Base-by-base conservation (phyloP, 2,329 filamentous ascomycete species). In the Aspergillus ruber region DNA sequence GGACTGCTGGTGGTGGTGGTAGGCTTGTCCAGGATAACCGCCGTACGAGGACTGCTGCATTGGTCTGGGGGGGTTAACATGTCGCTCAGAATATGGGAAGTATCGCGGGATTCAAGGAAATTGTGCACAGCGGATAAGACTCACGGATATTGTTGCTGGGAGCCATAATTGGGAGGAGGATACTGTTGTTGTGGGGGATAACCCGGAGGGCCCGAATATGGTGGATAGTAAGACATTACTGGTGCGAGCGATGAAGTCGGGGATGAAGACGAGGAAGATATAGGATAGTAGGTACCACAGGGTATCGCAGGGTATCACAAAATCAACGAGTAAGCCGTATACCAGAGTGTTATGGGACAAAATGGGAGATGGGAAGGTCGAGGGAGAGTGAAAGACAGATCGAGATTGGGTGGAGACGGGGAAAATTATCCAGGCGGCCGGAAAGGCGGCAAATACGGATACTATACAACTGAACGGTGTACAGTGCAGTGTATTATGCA, bases 211-310 rank as follows among this genome's bases (percentile, higher is more conserved):
- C 76, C 76, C 63, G 74, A 70, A 60, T 83, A 82, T 42, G 76
- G 75, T 55, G 79, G 80, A 64, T 83, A 85, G 61, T 80, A 81
- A 56, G 82, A 83, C 82, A 85, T 85, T 48, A 56, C 58, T 50
- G 43, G 44, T 12, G 42, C 33, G 42, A 35, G 38, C 43, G 48
- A 49, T 36, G 46, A 49, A 43, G 43, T 29, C 25, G 25, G 3
- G 25, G 47, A 50, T 10, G 15, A 20, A 21, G 18, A 18, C 13
- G 15, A 15, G 15, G 33, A 35, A 17, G 2, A 17, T n/a, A 35
- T 35, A 36, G 44, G 39, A 29, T 25, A 51, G 25, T 33, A 43
- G 45, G 46, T 33, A 49, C 38, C 29, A 27, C 21, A n/a, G 18
- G 43, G 29, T 25, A 41, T 35, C 3, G 39, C 25, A 29, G 17